Evolutionary conservation across 2,329 filamentous ascomycete genomes (phyloP).

Genomic region (Ophiocordyceps camponoti-floridani): DNA sequence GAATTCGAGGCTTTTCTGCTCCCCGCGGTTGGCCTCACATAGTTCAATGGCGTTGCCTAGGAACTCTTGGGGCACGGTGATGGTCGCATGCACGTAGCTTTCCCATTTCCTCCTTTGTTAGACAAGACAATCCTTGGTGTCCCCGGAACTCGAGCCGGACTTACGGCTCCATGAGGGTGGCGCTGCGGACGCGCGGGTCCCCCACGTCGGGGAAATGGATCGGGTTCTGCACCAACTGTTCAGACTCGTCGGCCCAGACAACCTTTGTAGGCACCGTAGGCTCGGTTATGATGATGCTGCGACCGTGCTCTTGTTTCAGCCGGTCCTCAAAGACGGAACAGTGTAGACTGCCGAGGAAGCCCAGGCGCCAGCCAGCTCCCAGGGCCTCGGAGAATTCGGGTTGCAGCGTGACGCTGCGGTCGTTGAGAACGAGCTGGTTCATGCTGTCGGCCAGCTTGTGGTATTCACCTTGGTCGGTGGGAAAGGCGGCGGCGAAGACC

Average conservation of each 20-base stretch:
- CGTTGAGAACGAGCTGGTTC: slow-evolving; percentile 81
- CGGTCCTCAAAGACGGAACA: slow-evolving; percentile 99
- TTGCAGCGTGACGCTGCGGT: slow-evolving; percentile 81
- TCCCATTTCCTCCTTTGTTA: not conserved
- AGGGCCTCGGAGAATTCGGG: slow-evolving; percentile 92
- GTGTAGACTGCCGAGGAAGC: slow-evolving; percentile 90
- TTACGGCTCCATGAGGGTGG: slow-evolving; percentile 32
- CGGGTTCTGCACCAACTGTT: slow-evolving; percentile 69
- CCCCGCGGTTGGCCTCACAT: slow-evolving; percentile 75
- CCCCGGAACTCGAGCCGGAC: slow-evolving; percentile 7
- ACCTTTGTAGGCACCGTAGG: slow-evolving; percentile 88
- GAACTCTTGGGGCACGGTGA: slow-evolving; percentile 88
- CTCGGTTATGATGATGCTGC: slow-evolving; percentile 90
- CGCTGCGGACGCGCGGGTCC: slow-evolving; percentile 23
- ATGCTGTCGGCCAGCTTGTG: slow-evolving; percentile 83
- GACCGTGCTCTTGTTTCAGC: slow-evolving; percentile 81
- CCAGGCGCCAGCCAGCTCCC: slow-evolving; percentile 82
- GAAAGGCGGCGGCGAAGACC: slow-evolving; percentile 96
- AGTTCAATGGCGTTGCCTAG: slow-evolving; percentile 88
- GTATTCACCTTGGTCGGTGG: slow-evolving; percentile 79
- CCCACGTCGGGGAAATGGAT: slow-evolving; percentile 66
- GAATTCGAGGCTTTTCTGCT: slow-evolving; percentile 76
- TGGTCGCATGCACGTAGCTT: slow-evolving; percentile 57
- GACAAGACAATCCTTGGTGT: not conserved
- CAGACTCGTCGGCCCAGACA: slow-evolving; percentile 57